Conservation (phyloP, 2,329 filamentous ascomycete species). For the Claviceps digitariae region DNA sequence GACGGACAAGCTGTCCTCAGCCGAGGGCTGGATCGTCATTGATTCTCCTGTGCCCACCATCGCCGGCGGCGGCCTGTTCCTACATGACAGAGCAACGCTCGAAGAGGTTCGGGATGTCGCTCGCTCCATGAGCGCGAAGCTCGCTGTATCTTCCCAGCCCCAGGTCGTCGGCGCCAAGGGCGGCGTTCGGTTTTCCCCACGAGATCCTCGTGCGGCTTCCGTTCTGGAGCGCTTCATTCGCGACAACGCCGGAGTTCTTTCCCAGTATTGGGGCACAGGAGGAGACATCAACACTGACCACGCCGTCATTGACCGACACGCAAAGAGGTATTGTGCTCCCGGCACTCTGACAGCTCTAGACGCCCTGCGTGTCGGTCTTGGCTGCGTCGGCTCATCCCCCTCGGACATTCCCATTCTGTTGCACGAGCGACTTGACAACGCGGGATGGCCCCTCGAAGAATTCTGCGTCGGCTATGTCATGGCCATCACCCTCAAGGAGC, state of each 20-base stretch:
- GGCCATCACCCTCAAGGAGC: not conserved
- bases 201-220: not conserved
- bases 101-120: not conserved
- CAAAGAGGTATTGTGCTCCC: not conserved
- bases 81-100: not conserved
- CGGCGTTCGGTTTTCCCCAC: not conserved
- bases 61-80: not conserved
- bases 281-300: not conserved
- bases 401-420: not conserved
- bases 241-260: not conserved
- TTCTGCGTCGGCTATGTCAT: not conserved
- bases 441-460: not conserved
- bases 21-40: slow-evolving; percentile 1
- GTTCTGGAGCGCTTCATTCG: not conserved
- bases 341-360: not conserved
- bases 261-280: not conserved
- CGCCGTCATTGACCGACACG: not conserved
- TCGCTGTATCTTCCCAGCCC: not conserved
- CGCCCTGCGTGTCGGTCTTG: not conserved
- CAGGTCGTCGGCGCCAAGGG: not conserved
- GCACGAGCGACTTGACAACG: not conserved
- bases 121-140: not conserved
- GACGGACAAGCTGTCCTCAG: not conserved
- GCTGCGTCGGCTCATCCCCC: not conserved
- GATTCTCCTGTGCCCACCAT: not conserved